A percentile compares a stretch with the other conserved stretches of the same genome.
These are phyloP conservation scores for Primulina tabacum DNA, from an alignment of 257 asterid species.

Conservation along the genomic window DNA sequence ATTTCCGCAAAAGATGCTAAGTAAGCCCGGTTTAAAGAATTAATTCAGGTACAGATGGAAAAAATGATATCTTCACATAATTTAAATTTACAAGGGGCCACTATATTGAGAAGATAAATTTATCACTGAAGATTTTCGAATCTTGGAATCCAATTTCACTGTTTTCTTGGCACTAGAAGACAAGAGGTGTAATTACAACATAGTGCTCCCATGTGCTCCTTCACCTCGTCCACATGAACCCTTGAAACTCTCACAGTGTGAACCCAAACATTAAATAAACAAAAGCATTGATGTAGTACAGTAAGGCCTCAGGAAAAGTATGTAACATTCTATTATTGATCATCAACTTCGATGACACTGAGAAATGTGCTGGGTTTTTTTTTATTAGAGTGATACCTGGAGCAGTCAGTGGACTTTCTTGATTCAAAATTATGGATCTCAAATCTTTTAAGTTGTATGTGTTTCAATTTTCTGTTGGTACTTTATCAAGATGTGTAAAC, in stretches of 20 bases:
- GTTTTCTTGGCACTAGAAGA: constrained; percentile 40
- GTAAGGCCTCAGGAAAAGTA: constrained; percentile 4
- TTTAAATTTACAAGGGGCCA: neutral
- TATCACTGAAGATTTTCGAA: constrained; percentile 25
- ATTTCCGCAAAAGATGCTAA: neutral
- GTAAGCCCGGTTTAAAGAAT: neutral
- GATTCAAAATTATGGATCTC: neutral
- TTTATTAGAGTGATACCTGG: neutral
- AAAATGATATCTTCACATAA: neutral
- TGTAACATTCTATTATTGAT: constrained; percentile 27
- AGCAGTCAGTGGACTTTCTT: neutral
- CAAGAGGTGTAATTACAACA: constrained; percentile 37
- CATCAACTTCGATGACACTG: constrained; percentile 37
- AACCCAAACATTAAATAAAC: constrained; percentile 24
- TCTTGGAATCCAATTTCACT: constrained; percentile 41
- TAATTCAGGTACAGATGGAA: neutral
- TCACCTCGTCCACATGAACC: constrained; percentile 30
- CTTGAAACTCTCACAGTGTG: constrained; percentile 38
- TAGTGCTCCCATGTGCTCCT: constrained; percentile 54
- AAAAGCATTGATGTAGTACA: constrained; percentile 19
- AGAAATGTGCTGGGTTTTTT: constrained; percentile 20
- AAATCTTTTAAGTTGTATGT: no score
- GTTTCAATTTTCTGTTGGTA: no score
- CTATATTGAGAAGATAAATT: neutral
- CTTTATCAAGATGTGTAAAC: no score